Percentiles rank a stretch among this genome's conserved stretches.
These are phyloP conservation scores for Lachnellula subtilissima DNA, from an alignment of 2,329 filamentous ascomycete genomes.

Conservation along the genomic window DNA sequence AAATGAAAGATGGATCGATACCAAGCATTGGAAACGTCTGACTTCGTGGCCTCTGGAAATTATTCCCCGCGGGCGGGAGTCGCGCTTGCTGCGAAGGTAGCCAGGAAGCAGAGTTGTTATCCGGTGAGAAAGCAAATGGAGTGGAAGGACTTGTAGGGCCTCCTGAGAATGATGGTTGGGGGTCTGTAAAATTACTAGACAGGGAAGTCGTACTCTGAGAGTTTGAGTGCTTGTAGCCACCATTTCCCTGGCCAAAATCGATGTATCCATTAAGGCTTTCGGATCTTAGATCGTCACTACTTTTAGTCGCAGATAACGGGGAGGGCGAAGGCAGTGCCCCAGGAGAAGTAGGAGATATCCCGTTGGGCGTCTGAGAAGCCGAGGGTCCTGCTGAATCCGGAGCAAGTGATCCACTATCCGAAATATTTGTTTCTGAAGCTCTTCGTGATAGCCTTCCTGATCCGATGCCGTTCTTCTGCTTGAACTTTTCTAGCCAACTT, in stretches of 20 bases:
- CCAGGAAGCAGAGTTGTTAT: constrained; percentile 65
- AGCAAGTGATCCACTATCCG: constrained; percentile 57
- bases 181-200: constrained; percentile 62
- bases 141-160: constrained; percentile 69
- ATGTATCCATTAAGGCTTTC: constrained; percentile 53
- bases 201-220: constrained; percentile 64
- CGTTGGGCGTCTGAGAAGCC: constrained; percentile 56
- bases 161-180: constrained; percentile 63
- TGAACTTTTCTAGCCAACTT: constrained; percentile 91
- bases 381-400: constrained; percentile 50
- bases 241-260: constrained; percentile 50
- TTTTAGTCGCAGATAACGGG: constrained; percentile 60
- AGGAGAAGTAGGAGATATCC: constrained; percentile 70
- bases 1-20: constrained; percentile 50
- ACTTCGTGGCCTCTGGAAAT: constrained; percentile 71
- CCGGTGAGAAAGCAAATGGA: constrained; percentile 71
- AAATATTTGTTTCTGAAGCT: constrained; percentile 66
- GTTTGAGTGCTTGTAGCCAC: constrained; percentile 55
- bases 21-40: constrained; percentile 78
- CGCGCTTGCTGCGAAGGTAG: constrained; percentile 47
- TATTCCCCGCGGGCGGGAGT: constrained; percentile 37
- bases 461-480: constrained; percentile 59
- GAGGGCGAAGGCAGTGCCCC: constrained; percentile 60
- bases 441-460: constrained; percentile 45
- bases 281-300: constrained; percentile 62